Evolutionary conservation across 2,329 filamentous ascomycete genomes (phyloP).

Genomic region (Ceratocystis harringtonii): DNA sequence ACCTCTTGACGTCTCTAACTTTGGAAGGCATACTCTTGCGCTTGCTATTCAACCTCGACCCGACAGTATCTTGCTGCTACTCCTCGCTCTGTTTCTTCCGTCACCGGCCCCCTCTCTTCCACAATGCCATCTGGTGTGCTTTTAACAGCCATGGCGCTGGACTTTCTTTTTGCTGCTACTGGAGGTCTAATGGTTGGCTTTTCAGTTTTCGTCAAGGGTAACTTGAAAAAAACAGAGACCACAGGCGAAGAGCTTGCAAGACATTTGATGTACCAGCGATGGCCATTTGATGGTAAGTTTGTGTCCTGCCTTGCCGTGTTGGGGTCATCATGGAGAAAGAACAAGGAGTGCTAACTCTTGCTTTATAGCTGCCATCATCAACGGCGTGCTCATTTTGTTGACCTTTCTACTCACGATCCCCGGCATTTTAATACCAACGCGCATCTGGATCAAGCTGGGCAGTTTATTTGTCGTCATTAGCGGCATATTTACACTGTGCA

Average conservation of each 20-base stretch:
- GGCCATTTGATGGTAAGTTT: conserved; percentile 32
- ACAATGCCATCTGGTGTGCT: conserved; percentile 42
- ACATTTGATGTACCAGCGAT: conserved; percentile 37
- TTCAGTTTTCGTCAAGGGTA: conserved; percentile 36
- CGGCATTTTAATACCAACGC: conserved; percentile 50
- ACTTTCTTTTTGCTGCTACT: conserved; percentile 37
- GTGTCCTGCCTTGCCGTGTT: conserved; percentile 20
- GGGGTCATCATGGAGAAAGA: not conserved
- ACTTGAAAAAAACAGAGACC: conserved; percentile 29
- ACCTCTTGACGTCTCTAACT: not conserved
- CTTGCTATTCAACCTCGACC: no score
- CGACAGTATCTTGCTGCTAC: not conserved
- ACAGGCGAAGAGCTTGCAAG: conserved; percentile 34
- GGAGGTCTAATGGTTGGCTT: conserved; percentile 42
- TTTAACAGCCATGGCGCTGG: conserved; percentile 32
- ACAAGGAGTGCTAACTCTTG: conserved; percentile 7
- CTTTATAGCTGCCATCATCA: conserved; percentile 49
- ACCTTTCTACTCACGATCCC: conserved; percentile 57
- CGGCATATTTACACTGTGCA: conserved; percentile 46
- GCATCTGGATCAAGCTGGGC: conserved; percentile 55
- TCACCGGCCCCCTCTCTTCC: not conserved
- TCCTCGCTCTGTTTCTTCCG: no score
- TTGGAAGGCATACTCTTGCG: not conserved
- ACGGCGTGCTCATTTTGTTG: conserved; percentile 55
- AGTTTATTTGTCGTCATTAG: conserved; percentile 49